Evolutionary conservation across 2,329 filamentous ascomycete species (phyloP).

Genomic region (Pseudogymnoascus sp.): DNA sequence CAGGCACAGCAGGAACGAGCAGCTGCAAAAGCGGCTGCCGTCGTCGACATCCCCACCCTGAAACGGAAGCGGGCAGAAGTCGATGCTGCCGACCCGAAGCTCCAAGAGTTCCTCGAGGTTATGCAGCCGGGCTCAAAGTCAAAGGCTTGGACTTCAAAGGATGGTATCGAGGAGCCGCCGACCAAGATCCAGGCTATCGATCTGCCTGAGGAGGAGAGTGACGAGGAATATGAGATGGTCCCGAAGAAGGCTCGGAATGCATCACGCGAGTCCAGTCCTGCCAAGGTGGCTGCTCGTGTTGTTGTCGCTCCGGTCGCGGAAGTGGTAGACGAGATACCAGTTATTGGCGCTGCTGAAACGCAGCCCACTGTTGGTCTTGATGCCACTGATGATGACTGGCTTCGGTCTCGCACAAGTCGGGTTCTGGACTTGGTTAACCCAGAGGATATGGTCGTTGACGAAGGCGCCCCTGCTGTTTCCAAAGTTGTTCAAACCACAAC

Average conservation of each 20-base stretch:
- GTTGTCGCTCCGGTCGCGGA: slow-evolving; percentile 4
- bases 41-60: slow-evolving; percentile 37
- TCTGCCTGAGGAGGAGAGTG: slow-evolving; percentile 53
- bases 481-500: slow-evolving; percentile 14
- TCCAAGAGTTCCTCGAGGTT: slow-evolving; percentile 77
- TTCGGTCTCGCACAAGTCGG: slow-evolving; percentile 80
- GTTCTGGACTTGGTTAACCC: slow-evolving; percentile 70
- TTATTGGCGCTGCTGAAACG: slow-evolving; percentile 23
- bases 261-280: slow-evolving; percentile 11
- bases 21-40: slow-evolving; percentile 25
- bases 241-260: slow-evolving; percentile 43
- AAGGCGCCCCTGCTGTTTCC: slow-evolving; percentile 32
- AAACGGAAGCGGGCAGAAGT: slow-evolving; percentile 62
- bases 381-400: slow-evolving; percentile 67
- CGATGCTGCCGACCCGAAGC: slow-evolving; percentile 64
- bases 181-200: slow-evolving; percentile 36
- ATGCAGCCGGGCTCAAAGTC: slow-evolving; percentile 65
- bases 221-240: slow-evolving; percentile 67
- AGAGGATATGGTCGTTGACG: slow-evolving; percentile 38
- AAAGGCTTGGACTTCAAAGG: slow-evolving; percentile 55
- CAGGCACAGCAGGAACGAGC: slow-evolving; percentile 21
- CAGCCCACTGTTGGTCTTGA: slow-evolving; percentile 23
- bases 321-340: slow-evolving; percentile 9
- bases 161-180: slow-evolving; percentile 33
- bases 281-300: slow-evolving; percentile 3